Percentiles rank a stretch among this genome's conserved stretches.
Evolutionary conservation across 2,329 filamentous ascomycete genomes (phyloP).

Genomic region (Xylariaceae sp.): DNA sequence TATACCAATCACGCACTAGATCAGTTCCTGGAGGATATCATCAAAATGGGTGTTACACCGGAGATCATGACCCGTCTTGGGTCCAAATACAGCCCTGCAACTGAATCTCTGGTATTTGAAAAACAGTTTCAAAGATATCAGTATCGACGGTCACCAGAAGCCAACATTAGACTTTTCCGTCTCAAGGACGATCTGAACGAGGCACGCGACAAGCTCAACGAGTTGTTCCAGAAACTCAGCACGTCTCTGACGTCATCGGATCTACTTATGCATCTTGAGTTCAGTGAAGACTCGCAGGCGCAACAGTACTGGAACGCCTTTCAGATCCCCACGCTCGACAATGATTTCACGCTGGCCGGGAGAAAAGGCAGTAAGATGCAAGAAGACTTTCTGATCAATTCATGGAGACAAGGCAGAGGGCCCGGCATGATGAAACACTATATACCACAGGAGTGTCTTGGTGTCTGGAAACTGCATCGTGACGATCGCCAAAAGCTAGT

Average conservation of each 20-base stretch:
- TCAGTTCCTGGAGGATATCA: slow-evolving; percentile 60
- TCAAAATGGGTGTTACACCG: slow-evolving; percentile 50
- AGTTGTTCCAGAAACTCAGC: background rate
- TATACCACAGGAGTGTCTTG: slow-evolving; percentile 13
- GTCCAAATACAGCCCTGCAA: slow-evolving; percentile 42
- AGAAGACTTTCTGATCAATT: background rate
- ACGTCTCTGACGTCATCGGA: background rate
- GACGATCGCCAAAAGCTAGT: slow-evolving; percentile 34
- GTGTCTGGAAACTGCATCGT: slow-evolving; percentile 44
- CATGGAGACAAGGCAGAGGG: slow-evolving; percentile 30
- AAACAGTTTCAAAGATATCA: background rate
- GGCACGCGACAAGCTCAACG: background rate
- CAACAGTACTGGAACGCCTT: background rate
- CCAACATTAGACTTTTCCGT: background rate
- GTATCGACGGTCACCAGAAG: background rate
- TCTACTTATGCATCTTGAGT: background rate
- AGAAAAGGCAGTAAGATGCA: background rate
- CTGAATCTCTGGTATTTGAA: background rate
- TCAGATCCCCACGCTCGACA: background rate
- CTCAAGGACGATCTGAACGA: background rate
- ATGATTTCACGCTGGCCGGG: background rate
- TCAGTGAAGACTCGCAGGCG: background rate
- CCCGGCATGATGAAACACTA: slow-evolving; percentile 38
- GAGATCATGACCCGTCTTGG: slow-evolving; percentile 57
- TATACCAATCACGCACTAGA: slow-evolving; percentile 65